Percentiles rank a stretch among this genome's conserved stretches.
These are phyloP conservation scores for Monosporozyma solicola DNA, from an alignment of 805 yeast species.

Conservation along the genomic window DNA sequence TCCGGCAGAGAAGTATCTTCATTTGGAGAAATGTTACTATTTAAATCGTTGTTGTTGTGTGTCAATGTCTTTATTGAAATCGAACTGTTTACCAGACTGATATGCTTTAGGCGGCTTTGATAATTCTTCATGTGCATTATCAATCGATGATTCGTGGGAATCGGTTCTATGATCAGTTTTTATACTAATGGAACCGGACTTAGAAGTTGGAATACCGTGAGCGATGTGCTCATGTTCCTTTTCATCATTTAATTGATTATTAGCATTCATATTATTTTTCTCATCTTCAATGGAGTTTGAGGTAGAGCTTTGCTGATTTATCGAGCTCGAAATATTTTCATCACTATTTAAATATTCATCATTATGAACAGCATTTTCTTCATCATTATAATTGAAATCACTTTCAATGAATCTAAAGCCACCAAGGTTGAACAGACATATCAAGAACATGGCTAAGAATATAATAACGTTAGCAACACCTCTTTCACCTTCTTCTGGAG, in stretches of 20 bases:
- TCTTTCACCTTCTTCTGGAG: constrained; percentile 49
- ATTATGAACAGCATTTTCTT: constrained; percentile 13
- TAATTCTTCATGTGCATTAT: background rate
- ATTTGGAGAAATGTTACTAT: background rate
- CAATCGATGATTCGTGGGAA: background rate
- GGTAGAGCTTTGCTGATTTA: background rate
- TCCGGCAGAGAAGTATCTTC: background rate
- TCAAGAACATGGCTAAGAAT: constrained; percentile 56
- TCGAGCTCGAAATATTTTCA: background rate
- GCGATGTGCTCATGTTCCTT: background rate
- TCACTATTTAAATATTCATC: background rate
- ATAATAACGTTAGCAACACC: constrained; percentile 84
- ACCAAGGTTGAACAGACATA: constrained; percentile 67
- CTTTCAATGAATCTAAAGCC: constrained; percentile 58
- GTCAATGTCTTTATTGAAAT: background rate
- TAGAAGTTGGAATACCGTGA: background rate
- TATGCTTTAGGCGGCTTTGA: background rate
- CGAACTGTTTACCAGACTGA: background rate
- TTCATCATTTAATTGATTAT: background rate
- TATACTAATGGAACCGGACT: background rate
- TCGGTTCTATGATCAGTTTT: background rate
- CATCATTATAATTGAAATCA: constrained; percentile 44
- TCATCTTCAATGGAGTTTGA: background rate
- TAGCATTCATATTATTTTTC: background rate
- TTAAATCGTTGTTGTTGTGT: background rate